A percentile compares a stretch with the other conserved stretches of the same genome.
Conservation (phyloP, 192 early-diverging fungal species). For the Coemansia sp. region DNA sequence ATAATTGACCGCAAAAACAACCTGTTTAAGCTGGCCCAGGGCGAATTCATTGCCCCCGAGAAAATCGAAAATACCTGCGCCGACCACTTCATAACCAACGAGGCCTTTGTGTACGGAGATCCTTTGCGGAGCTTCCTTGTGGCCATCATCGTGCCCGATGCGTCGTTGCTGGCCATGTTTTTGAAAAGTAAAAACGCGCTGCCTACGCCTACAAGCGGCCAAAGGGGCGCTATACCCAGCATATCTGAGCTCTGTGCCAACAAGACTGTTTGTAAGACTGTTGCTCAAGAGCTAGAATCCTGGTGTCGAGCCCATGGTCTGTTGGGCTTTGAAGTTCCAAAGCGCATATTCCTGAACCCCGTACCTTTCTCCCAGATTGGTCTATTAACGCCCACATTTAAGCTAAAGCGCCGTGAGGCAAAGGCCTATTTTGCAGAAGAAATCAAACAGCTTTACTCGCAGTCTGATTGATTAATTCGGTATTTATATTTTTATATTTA, state of each 20-base stretch:
- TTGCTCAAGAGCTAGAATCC: constrained; percentile 53
- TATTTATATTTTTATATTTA: too few species aligned
- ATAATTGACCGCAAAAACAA: constrained; percentile 87
- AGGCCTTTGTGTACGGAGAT: constrained; percentile 78
- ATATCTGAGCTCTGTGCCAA: constrained; percentile 58
- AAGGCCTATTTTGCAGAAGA: constrained; percentile 38
- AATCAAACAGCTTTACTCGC: constrained; percentile 65
- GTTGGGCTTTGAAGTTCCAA: constrained; percentile 68
- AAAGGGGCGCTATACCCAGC: constrained; percentile 27
- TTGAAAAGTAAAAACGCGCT: constrained; percentile 17
- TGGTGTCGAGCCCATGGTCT: constrained; percentile 58
- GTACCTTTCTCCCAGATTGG: constrained; percentile 72
- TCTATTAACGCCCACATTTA: constrained; percentile 75
- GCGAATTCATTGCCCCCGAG: constrained; percentile 82
- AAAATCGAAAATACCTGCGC: constrained; percentile 70
- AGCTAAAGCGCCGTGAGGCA: constrained; percentile 53
- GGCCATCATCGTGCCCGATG: constrained; percentile 72
- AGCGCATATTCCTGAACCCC: constrained; percentile 58
- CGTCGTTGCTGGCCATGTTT: constrained; percentile 44
- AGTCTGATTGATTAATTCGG: not conserved
- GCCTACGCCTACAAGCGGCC: too few species aligned
- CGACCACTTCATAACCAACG: constrained; percentile 60
- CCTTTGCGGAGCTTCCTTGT: constrained; percentile 70
- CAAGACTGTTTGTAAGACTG: constrained; percentile 44
- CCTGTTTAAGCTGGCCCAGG: constrained; percentile 77